Base-by-base conservation (phyloP, 768 basidiomycete species). In the Lactifluus hygrophoroides region DNA sequence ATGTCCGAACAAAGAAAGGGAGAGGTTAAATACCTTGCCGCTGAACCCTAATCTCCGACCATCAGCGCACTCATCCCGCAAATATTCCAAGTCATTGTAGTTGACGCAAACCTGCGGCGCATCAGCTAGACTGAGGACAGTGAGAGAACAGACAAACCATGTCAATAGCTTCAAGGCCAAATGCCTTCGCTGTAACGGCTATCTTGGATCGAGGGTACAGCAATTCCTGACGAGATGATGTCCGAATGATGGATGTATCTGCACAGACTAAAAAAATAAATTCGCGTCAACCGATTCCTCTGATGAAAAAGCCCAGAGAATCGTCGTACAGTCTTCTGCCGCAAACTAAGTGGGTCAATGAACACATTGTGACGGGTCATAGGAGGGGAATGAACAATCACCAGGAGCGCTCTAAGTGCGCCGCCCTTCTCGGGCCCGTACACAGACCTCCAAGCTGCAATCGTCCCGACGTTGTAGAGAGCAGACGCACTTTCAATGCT, bases 401-500 rank as follows among this genome's bases (percentile, higher is more conserved):
- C 88, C 67, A 93, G 72, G 47, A 94, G 73, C 8, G 84, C 86
- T 49, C 72, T 76, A 51, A 94, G 66, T 30, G 68, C 66, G 13
- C 86, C 83, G 17, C 84, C 85, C 7, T 66, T 68, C 42, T 70
- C 68, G 16, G 70, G 56, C 19, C 73, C 74, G 56, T 77, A 71
- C 46, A 73, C 70, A 1, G 79, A 82, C 54, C 75, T 79, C 85
- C 89, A 91, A 7, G 70, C 68, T 0, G 87, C 90, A 60, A 95
- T 94, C 5, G 77, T 74, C 2, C 81, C 77, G 1, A 94, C 67
- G 66, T 83, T 82, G 69, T 82, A 77, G 54, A 91, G 74, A 2
- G 81, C 83, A 51, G 73, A 75, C 1, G 93, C 92, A 65, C 88
- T 94, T 70, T 96, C 93, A 42, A 95, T 83, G 66, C 89, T 91